Conservation (phyloP, 805 yeast genomes). For the Candida orba region DNA sequence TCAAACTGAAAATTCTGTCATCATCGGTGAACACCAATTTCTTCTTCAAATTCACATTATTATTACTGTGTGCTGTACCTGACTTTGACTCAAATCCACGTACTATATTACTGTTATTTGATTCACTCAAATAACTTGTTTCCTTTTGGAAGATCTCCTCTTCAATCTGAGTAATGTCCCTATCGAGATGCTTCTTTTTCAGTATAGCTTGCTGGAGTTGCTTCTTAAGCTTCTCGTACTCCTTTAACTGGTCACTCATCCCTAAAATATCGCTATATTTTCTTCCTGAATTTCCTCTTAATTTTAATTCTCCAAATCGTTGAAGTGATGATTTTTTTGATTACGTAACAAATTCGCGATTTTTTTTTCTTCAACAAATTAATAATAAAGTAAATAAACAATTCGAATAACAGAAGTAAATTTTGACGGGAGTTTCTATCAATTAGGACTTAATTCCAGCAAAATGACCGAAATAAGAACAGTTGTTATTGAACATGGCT, state of each 20-base stretch:
- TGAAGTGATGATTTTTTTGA: neutral
- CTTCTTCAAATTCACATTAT: conserved; percentile 27
- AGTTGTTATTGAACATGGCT: conserved; percentile 64
- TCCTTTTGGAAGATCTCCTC: conserved; percentile 77
- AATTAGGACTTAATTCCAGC: neutral
- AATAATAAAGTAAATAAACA: neutral
- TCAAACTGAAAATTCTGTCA: conserved; percentile 74
- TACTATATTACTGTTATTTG: conserved; percentile 70
- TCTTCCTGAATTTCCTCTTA: too few species aligned
- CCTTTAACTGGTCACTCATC: conserved; percentile 23
- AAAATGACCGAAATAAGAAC: conserved; percentile 36
- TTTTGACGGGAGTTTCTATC: too few species aligned
- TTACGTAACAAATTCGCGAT: neutral
- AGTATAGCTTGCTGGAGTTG: conserved; percentile 57
- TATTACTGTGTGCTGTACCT: conserved; percentile 36
- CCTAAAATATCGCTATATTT: neutral
- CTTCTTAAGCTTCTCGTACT: conserved; percentile 61
- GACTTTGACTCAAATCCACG: conserved; percentile 79
- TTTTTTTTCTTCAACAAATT: neutral
- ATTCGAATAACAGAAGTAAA: neutral
- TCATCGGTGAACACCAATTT: conserved; percentile 56
- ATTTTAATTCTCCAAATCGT: neutral
- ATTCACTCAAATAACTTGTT: conserved; percentile 66
- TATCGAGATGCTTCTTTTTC: conserved; percentile 59
- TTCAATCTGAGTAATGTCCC: conserved; percentile 54